Conservation (phyloP, 257 asterid genomes). For the Nyctanthes arbortristis region DNA sequence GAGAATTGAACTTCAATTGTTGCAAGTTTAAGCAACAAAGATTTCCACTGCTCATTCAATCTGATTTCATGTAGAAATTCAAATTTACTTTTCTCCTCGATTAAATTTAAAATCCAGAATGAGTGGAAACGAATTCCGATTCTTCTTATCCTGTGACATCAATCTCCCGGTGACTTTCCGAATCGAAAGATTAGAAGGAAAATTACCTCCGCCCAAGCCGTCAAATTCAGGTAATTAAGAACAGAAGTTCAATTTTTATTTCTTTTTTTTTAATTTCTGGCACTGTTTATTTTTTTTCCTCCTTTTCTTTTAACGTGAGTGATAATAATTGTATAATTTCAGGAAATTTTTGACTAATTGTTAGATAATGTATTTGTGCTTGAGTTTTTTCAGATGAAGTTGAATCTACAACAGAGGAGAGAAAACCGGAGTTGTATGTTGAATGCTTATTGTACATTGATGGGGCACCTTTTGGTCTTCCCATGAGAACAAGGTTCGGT, state of each 20-base stretch:
- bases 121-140: slow-evolving; percentile 85
- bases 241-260: too few relatives aligned
- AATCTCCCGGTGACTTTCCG: slow-evolving; percentile 90
- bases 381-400: slow-evolving; percentile 48
- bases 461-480: slow-evolving; percentile 72
- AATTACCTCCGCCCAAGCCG: slow-evolving; percentile 45
- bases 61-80: background rate
- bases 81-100: background rate
- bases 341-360: background rate
- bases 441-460: slow-evolving; percentile 81
- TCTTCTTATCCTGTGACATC: slow-evolving; percentile 93
- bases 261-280: too few relatives aligned
- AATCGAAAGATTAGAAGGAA: slow-evolving; percentile 91
- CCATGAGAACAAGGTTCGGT: background rate
- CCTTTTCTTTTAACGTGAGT: too few relatives aligned
- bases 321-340: slow-evolving; percentile 5
- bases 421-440: slow-evolving; percentile 76
- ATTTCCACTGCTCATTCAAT: background rate
- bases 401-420: slow-evolving; percentile 60
- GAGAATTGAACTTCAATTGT: background rate
- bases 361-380: background rate
- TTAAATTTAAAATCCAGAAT: slow-evolving; percentile 19
- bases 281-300: background rate
- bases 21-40: background rate
- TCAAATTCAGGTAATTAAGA: slow-evolving; percentile 57